phyloP scores from a whole-genome alignment of 495 filamentous ascomycete genomes.

The Talaromyces adpressus region DNA sequence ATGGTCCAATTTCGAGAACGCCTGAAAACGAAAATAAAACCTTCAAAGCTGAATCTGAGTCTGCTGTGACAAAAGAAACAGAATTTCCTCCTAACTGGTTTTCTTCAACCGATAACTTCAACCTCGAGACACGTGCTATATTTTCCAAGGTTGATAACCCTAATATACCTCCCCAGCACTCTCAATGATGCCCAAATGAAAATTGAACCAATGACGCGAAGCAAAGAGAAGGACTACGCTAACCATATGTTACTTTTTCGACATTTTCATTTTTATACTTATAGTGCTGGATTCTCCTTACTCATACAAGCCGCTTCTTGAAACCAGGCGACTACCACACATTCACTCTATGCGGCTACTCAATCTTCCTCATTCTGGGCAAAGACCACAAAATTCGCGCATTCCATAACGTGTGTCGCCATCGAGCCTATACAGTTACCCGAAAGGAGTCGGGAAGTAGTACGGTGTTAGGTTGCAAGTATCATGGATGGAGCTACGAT shows the following conservation, averaged over 20 bases:
- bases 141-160: slow-evolving; percentile 35
- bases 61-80: slow-evolving; percentile 26
- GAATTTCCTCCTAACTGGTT: slow-evolving; percentile 42
- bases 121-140: slow-evolving; percentile 45
- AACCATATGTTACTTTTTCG: not conserved
- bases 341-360: slow-evolving; percentile 40
- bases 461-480: slow-evolving; percentile 48
- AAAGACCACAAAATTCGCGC: slow-evolving; percentile 44
- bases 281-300: slow-evolving; percentile 43
- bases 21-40: not conserved
- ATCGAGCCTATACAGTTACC: slow-evolving; percentile 50
- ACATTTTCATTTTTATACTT: not conserved
- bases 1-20: not conserved
- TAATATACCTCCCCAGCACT: not conserved
- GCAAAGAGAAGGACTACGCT: not conserved
- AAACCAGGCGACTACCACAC: slow-evolving; percentile 45
- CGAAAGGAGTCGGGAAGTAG: slow-evolving; percentile 42
- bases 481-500: slow-evolving; percentile 59
- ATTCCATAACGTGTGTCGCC: slow-evolving; percentile 55
- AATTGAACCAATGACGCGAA: not conserved
- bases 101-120: slow-evolving; percentile 33
- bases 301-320: slow-evolving; percentile 35
- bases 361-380: slow-evolving; percentile 40
- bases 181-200: not conserved
- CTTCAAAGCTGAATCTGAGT: not conserved